phyloP scores from a whole-genome alignment of 768 basidiomycete species.

The Suillus discolor region DNA sequence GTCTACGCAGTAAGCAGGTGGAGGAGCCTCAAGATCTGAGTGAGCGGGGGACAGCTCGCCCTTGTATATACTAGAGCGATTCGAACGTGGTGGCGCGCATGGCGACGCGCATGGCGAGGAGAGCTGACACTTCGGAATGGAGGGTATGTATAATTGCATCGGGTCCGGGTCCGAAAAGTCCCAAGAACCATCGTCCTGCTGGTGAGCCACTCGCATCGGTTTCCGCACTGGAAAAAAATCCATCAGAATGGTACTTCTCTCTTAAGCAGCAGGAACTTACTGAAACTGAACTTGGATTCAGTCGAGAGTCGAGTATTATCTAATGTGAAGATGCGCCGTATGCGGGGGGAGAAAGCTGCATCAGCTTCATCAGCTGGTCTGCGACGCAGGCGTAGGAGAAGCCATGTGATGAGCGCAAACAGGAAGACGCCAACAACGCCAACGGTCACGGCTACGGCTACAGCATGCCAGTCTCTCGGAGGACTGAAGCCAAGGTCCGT shows the following conservation, averaged over 20 bases:
- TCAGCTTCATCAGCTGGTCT: not conserved
- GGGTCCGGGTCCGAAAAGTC: constrained; percentile 34
- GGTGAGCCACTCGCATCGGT: constrained; percentile 25
- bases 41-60: constrained; percentile 19
- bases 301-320: constrained; percentile 25
- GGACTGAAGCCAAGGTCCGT: constrained; percentile 15
- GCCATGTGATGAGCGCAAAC: constrained; percentile 27
- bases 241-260: not conserved
- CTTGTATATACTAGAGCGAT: constrained; percentile 22
- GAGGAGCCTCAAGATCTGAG: constrained; percentile 26
- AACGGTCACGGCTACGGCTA: constrained; percentile 29
- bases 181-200: constrained; percentile 25
- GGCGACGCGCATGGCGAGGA: constrained; percentile 3
- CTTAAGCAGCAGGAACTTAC: constrained; percentile 17
- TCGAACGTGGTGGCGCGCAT: constrained; percentile 14
- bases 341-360: not conserved
- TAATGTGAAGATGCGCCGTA: constrained; percentile 10
- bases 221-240: constrained; percentile 22
- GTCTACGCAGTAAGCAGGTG: constrained; percentile 28
- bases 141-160: not conserved
- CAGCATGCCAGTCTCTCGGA: constrained; percentile 20
- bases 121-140: constrained; percentile 5
- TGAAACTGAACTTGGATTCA: constrained; percentile 29
- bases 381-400: constrained; percentile 27
- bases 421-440: constrained; percentile 27